Evolutionary conservation across 2,329 filamentous ascomycete genomes (phyloP).

Genomic region (Helminthosporium solani): DNA sequence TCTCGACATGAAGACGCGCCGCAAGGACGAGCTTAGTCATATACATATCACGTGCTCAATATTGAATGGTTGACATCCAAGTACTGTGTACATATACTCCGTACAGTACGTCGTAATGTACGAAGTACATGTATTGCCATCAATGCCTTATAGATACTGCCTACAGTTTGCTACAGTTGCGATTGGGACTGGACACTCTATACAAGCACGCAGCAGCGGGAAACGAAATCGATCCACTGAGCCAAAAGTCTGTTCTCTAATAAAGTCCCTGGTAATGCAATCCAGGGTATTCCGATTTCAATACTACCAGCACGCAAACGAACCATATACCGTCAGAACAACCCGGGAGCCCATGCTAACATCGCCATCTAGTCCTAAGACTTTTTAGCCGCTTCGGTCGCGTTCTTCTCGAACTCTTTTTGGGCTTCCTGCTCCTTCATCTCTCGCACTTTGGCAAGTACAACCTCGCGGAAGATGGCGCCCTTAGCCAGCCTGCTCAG

Average conservation of each 20-base stretch:
- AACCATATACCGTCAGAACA: slow-evolving; percentile 1
- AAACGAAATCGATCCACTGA: neutral
- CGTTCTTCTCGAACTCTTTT: slow-evolving; percentile 64
- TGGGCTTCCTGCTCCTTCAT: slow-evolving; percentile 84
- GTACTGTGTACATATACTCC: too few relatives aligned
- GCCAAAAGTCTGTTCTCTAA: slow-evolving; percentile 8
- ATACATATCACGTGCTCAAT: neutral
- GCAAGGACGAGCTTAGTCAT: slow-evolving; percentile 4
- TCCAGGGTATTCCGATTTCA: slow-evolving; percentile 30
- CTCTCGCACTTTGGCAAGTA: slow-evolving; percentile 88
- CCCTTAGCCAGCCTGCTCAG: slow-evolving; percentile 61
- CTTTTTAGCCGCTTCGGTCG: slow-evolving; percentile 39
- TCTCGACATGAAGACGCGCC: slow-evolving; percentile 18
- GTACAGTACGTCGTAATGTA: too few relatives aligned
- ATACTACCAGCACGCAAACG: slow-evolving; percentile 4
- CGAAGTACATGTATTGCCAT: too few relatives aligned
- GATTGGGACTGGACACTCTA: too few relatives aligned
- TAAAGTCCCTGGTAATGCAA: slow-evolving; percentile 20
- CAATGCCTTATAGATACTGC: too few relatives aligned
- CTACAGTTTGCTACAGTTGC: too few relatives aligned
- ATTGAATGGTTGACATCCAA: too few relatives aligned
- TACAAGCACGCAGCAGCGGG: neutral
- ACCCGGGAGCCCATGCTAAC: neutral
- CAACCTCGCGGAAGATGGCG: slow-evolving; percentile 90
- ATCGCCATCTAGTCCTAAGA: slow-evolving; percentile 3